These are phyloP conservation scores for Fusarium cicatricum DNA, from an alignment of 2,329 filamentous ascomycete genomes.

Conservation along the genomic window DNA sequence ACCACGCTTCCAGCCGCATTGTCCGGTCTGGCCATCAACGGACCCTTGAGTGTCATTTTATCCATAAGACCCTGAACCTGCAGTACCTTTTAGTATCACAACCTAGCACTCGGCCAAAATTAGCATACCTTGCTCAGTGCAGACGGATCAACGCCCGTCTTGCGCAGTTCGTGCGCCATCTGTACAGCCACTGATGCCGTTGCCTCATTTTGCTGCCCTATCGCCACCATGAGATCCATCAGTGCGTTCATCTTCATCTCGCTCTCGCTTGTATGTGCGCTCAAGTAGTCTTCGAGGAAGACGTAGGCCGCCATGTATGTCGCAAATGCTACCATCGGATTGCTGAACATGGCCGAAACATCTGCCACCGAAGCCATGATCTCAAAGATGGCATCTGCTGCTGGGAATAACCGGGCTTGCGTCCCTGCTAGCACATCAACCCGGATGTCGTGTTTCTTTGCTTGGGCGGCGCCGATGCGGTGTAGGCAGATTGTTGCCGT, in stretches of 20 bases:
- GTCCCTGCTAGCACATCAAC: constrained; percentile 49
- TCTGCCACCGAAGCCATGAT: constrained; percentile 68
- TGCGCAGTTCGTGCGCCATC: constrained; percentile 69
- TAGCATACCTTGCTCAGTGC: constrained; percentile 36
- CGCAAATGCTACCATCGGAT: constrained; percentile 75
- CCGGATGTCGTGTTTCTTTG: constrained; percentile 49
- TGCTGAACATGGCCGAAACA: constrained; percentile 59
- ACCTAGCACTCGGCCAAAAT: too few species aligned
- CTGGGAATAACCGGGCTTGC: constrained; percentile 75
- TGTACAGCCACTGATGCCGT: constrained; percentile 76
- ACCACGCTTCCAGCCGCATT: constrained; percentile 25
- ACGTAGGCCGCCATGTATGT: constrained; percentile 76
- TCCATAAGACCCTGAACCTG: constrained; percentile 30
- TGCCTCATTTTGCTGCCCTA: constrained; percentile 71
- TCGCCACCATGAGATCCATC: constrained; percentile 70
- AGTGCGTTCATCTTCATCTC: constrained; percentile 71
- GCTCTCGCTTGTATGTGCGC: constrained; percentile 59
- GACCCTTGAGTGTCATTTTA: constrained; percentile 19
- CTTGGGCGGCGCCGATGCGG: constrained; percentile 80
- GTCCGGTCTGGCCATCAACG: constrained; percentile 29
- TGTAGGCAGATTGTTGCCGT: constrained; percentile 86
- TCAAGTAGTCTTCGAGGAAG: constrained; percentile 74
- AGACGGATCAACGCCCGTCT: constrained; percentile 43
- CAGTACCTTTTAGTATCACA: not conserved
- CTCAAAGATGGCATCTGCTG: constrained; percentile 81